Percentiles rank a stretch among this genome's conserved stretches.
Evolutionary conservation across 192 early-diverging fungal genomes (phyloP).

Genomic region (Coemansia asiatica): DNA sequence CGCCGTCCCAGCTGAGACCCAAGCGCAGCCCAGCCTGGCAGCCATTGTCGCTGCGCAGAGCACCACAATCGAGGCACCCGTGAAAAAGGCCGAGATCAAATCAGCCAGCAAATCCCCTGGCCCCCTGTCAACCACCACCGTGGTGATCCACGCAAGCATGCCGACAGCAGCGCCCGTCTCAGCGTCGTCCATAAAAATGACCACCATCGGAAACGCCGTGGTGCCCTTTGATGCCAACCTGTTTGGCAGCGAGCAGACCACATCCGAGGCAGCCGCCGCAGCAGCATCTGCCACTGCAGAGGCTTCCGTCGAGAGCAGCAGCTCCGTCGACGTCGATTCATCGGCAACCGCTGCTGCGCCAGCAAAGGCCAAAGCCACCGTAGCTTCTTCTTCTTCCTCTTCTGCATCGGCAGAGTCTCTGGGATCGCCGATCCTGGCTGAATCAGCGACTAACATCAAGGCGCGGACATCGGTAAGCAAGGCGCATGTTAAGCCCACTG

Average conservation of each 20-base stretch:
- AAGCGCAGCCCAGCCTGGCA: conserved; percentile 8
- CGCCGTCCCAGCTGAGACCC: not conserved
- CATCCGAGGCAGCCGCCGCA: not conserved
- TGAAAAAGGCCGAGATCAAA: conserved; percentile 7
- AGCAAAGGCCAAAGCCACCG: not conserved
- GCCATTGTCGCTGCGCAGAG: conserved; percentile 39
- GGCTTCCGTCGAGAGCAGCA: not conserved
- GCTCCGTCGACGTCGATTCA: not conserved
- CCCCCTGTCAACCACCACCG: conserved; percentile 9
- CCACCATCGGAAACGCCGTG: conserved; percentile 41
- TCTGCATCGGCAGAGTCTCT: not conserved
- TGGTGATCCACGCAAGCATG: conserved; percentile 9
- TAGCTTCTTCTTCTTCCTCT: not conserved
- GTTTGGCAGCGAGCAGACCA: conserved; percentile 18
- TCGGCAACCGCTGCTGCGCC: not conserved
- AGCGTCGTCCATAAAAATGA: conserved; percentile 29
- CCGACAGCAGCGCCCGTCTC: not conserved
- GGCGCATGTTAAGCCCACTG: conserved; percentile 5
- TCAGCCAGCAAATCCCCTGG: not conserved
- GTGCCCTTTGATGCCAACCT: conserved; percentile 43
- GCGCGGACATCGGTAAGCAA: conserved; percentile 6
- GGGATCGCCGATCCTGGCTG: conserved; percentile 25
- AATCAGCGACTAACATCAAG: conserved; percentile 17
- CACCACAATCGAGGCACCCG: not conserved
- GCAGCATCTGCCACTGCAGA: not conserved